Percentiles rank a stretch among this genome's conserved stretches.
Evolutionary conservation across 129 eudicot species (phyloP).

Genomic region (Lactuca saligna): DNA sequence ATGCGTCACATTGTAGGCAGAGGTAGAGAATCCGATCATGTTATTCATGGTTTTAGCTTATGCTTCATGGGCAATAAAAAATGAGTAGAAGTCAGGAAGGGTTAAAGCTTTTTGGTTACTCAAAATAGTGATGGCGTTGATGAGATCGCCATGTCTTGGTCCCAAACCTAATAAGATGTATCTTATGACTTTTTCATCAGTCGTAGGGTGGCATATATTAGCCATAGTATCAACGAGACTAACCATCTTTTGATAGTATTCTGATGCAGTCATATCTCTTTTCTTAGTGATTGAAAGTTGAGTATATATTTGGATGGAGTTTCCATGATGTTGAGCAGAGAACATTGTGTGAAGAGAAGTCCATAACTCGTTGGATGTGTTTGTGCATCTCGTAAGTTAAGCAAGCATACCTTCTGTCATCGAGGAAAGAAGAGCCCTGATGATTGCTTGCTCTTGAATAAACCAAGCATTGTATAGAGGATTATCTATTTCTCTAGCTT

Average conservation of each 20-base stretch:
- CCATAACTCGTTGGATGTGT: not conserved
- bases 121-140: too few relatives aligned
- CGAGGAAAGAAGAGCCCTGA: not conserved
- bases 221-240: not conserved
- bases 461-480: not conserved
- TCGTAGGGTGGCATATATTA: not conserved
- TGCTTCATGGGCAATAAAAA: too few relatives aligned
- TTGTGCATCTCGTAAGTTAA: not conserved
- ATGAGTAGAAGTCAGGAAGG: too few relatives aligned
- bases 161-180: not conserved
- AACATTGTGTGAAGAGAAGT: not conserved
- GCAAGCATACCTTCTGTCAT: not conserved
- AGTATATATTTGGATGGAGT: not conserved
- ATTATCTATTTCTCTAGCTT: not conserved
- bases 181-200: not conserved
- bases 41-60: too few relatives aligned
- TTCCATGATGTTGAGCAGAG: not conserved
- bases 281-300: not conserved
- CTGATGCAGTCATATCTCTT: not conserved
- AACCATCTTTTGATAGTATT: not conserved
- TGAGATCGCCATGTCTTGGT: too few relatives aligned
- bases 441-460: not conserved
- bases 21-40: too few relatives aligned
- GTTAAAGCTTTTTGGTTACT: too few relatives aligned
- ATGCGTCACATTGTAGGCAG: too few relatives aligned